phyloP scores from a whole-genome alignment of 2,329 filamentous ascomycete species.

The Zasmidium cellare region DNA sequence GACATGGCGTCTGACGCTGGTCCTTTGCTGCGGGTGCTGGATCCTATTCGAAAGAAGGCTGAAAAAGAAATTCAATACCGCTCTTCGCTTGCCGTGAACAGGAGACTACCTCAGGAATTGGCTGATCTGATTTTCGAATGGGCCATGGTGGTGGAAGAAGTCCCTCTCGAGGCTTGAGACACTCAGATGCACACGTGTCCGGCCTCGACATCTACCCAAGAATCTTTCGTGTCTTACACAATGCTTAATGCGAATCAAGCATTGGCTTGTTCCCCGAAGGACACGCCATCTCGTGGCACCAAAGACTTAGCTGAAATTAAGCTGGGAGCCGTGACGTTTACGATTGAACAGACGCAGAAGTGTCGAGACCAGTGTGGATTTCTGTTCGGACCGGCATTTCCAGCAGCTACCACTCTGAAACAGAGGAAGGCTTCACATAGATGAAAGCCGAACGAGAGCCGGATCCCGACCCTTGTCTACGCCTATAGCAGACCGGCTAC shows the following conservation, averaged over 20 bases:
- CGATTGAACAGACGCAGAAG: background rate
- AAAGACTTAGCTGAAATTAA: too few relatives aligned
- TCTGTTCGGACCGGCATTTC: background rate
- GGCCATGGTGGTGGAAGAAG: background rate
- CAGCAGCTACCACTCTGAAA: background rate
- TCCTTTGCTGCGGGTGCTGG: background rate
- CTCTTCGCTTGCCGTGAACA: background rate
- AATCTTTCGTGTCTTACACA: background rate
- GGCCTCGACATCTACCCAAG: too few relatives aligned
- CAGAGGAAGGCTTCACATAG: background rate
- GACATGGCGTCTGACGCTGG: background rate
- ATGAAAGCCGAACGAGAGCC: background rate
- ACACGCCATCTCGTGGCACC: too few relatives aligned
- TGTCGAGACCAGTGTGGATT: background rate
- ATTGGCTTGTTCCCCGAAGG: background rate
- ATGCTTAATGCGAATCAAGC: background rate
- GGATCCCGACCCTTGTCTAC: background rate
- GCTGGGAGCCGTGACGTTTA: background rate
- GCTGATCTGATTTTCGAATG: background rate
- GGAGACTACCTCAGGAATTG: background rate
- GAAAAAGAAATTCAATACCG: background rate
- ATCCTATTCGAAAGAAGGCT: background rate
- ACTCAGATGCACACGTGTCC: too few relatives aligned
- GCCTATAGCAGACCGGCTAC: background rate
- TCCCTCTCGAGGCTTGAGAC: background rate